These are phyloP conservation scores for Acarospora socialis DNA, from an alignment of 2,329 filamentous ascomycete species.

Conservation along the genomic window DNA sequence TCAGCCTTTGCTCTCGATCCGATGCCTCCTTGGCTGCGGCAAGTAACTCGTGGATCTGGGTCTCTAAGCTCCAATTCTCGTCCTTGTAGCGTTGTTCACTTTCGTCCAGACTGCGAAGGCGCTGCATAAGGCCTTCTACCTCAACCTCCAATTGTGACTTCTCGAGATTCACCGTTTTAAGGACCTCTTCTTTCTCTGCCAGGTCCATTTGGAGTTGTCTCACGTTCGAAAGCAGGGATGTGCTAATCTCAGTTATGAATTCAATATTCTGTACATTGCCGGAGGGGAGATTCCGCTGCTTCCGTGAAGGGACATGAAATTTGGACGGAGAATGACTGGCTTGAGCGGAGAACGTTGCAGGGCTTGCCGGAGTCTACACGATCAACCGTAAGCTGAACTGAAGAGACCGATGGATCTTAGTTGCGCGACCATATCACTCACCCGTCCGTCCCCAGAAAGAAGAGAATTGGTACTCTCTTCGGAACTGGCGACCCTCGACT, in stretches of 20 bases:
- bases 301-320: slow-evolving; percentile 70
- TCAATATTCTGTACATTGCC: slow-evolving; percentile 91
- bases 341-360: slow-evolving; percentile 69
- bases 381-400: slow-evolving; percentile 2
- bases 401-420: no score
- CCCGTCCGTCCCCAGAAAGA: slow-evolving; percentile 32
- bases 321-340: slow-evolving; percentile 80
- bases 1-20: slow-evolving; percentile 72
- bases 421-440: slow-evolving; percentile 16
- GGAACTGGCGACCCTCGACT: slow-evolving; percentile 57
- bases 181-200: slow-evolving; percentile 71
- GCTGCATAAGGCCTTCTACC: slow-evolving; percentile 61
- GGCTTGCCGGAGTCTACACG: slow-evolving; percentile 51
- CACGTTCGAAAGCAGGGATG: slow-evolving; percentile 83
- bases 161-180: slow-evolving; percentile 61
- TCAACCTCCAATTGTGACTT: slow-evolving; percentile 72
- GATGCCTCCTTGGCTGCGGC: slow-evolving; percentile 58
- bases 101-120: slow-evolving; percentile 72
- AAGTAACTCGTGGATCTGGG: slow-evolving; percentile 71
- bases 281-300: slow-evolving; percentile 76
- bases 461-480: slow-evolving; percentile 37
- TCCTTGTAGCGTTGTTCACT: slow-evolving; percentile 95
- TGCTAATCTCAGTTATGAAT: slow-evolving; percentile 96
- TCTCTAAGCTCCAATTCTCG: slow-evolving; percentile 96
- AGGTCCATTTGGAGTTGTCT: slow-evolving; percentile 76